Base-by-base conservation (phyloP, 1,284 basidiomycete species). In the Macrocystidia cucumis region DNA sequence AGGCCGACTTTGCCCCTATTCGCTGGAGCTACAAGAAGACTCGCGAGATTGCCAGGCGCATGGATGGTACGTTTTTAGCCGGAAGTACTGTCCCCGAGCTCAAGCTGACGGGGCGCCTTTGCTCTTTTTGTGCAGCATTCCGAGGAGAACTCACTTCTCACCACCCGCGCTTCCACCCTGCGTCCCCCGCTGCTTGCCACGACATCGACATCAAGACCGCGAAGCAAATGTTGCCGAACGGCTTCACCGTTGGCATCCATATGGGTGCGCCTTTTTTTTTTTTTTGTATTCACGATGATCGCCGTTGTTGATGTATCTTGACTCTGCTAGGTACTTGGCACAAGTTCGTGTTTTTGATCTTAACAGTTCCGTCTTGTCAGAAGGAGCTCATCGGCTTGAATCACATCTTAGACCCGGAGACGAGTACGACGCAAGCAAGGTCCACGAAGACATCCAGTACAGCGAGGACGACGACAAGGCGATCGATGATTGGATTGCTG, bases 1-100 rank as follows among this genome's bases (percentile, higher is more conserved):
- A 79, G 62, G 78, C 77, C 16, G 79, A 81, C 59, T 78, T 79
- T 47, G 78, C 77, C n/a, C 79, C 79, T 9, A 77, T 81, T 45
- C 72, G 78, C 32, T 82, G 79, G 79, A 74, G 73, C 48, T 82
- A 82, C 62, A 82, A 82, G 70, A 74, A 74, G 63, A 78, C 75
- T 29, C 74, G 79, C 47, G 78, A 82, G 47, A 58, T 81, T 12
- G 78, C 77, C n/a, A 65, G 78, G 44, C 64, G 78, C 44, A 82
- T 81, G 79, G 78, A 82, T 44, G 69, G 74, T 78, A 45, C 19
- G 34, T 20, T 4, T 12, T 31, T 29, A 16, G 3, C 21, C 2
- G 11, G 8, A 12, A 8, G 18, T 20, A 12, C 3, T 8, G 8
- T 18, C 20, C 29, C 21, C 12, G 18, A 32, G 12, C 12, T 21